Evolutionary conservation across 805 yeast species (phyloP).

Genomic region (Torulaspora franciscae): DNA sequence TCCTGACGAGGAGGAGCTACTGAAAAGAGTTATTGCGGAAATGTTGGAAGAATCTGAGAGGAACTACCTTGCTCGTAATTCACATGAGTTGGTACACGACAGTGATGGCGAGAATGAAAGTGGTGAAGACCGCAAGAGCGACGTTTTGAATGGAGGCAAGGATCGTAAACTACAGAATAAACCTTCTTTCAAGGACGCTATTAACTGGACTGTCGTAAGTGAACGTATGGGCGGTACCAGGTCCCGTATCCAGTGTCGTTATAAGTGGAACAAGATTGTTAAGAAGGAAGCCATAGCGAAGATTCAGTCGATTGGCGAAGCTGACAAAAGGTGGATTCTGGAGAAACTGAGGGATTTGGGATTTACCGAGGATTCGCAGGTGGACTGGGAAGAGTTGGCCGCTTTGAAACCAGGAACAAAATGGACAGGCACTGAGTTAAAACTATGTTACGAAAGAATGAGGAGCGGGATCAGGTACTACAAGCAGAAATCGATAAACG

Average conservation of each 20-base stretch:
- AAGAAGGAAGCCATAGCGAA: slow-evolving; percentile 51
- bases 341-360: slow-evolving; percentile 43
- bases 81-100: slow-evolving; percentile 15
- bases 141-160: slow-evolving; percentile 12
- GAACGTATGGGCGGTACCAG: slow-evolving; percentile 86
- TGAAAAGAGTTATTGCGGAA: slow-evolving; percentile 51
- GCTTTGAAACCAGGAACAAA: slow-evolving; percentile 39
- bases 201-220: slow-evolving; percentile 90
- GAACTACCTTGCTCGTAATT: slow-evolving; percentile 16
- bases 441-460: slow-evolving; percentile 57
- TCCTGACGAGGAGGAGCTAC: slow-evolving; percentile 57
- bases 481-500: slow-evolving; percentile 38
- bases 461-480: slow-evolving; percentile 47
- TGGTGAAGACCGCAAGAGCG: slow-evolving; percentile 15
- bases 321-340: slow-evolving; percentile 50
- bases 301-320: slow-evolving; percentile 41
- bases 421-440: slow-evolving; percentile 62
- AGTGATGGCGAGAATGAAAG: slow-evolving; percentile 16
- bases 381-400: slow-evolving; percentile 55
- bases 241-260: slow-evolving; percentile 90
- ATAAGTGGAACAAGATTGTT: slow-evolving; percentile 84
- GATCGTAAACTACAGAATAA: slow-evolving; percentile 23
- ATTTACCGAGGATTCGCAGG: slow-evolving; percentile 39
- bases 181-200: slow-evolving; percentile 38
- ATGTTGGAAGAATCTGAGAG: slow-evolving; percentile 39